phyloP scores from a whole-genome alignment of 148 eudicot species.

The Diospyros kaki region DNA sequence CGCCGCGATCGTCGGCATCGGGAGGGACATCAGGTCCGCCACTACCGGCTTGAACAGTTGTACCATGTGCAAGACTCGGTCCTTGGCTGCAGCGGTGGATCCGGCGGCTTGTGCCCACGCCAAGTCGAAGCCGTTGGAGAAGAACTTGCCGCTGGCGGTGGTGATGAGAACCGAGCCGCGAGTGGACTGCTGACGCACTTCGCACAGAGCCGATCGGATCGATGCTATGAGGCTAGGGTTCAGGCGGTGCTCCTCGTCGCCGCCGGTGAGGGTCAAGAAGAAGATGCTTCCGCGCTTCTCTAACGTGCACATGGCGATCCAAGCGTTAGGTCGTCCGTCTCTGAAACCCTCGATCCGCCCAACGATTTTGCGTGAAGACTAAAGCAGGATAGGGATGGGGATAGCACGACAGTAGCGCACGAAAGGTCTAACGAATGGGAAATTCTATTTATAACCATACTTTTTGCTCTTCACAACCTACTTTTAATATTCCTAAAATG shows the following conservation, averaged over 20 bases:
- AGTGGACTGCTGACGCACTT: conserved; percentile 24
- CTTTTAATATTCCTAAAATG: too few relatives aligned
- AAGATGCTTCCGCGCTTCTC: conserved; percentile 42
- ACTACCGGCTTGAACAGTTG: conserved; percentile 22
- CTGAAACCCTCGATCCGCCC: too few relatives aligned
- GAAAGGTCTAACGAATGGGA: too few relatives aligned
- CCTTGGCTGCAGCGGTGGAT: background rate
- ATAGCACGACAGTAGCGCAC: too few relatives aligned
- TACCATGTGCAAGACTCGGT: conserved; percentile 24
- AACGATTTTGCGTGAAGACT: too few relatives aligned
- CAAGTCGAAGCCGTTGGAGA: conserved; percentile 44
- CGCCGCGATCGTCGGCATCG: conserved; percentile 41
- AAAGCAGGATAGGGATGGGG: too few relatives aligned
- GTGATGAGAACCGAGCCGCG: conserved; percentile 33
- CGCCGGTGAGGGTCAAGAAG: conserved; percentile 44
- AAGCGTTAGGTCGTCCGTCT: too few relatives aligned
- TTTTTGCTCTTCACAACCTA: too few relatives aligned
- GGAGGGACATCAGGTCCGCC: conserved; percentile 26
- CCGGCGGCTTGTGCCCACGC: conserved; percentile 25
- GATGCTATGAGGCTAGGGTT: conserved; percentile 38
- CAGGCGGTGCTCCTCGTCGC: conserved; percentile 42
- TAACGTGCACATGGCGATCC: conserved; percentile 35
- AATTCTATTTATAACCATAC: too few relatives aligned
- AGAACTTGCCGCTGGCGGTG: conserved; percentile 26
- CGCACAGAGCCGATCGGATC: conserved; percentile 25